Evolutionary conservation across 225 moss, liverwort and hornwort species (phyloP), one percentile per base, ranked within the genome.

Genomic region (Pseudisothecium myosuroides): DNA sequence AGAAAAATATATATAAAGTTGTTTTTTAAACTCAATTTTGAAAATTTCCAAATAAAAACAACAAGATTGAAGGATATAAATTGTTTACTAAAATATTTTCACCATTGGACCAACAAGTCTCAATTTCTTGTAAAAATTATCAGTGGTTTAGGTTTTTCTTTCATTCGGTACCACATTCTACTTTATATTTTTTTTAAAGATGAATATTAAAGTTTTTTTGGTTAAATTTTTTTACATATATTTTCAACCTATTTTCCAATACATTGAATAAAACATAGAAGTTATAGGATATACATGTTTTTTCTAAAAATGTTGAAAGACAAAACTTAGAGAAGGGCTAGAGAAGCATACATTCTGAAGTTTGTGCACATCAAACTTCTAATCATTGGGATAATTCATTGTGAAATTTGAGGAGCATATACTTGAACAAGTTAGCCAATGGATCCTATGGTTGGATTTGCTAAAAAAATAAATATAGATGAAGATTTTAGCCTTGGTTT

Each of bases 361-460:
- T 49, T 49, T 1, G 32, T 29, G 7, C 2, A 74, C 9, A 29
- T 32, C 32, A 20, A 49, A 49, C 2, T 32, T 49, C 2, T 11
- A 50, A 32, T 34, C 12, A 32, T 2, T 3, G 2, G 2, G 0
- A 12, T 7, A 7, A 7, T 50, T 21, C 2, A 8, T 6, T 31
- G 4, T 45, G 49, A 74, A 74, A 49, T 19, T 74, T 74, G 28
- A 45, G 1, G 26, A 28, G 17, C 9, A 73, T 15, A 27, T 43
- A 74, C 18, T 31, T 19, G 45, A 45, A 45, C 45, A 45, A 45
- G 45, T 45, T 45, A 45, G 8, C 45, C 45, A 45, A 45, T 45
- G 45, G 45, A 45, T 45, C 45, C 45, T 45, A 45, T 45, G 45
- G 6, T 45, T 45, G 45, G 45, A 45, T 45, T 45, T 45, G 45